Conservation (phyloP, 75 land plant genomes). For the Adiantum capillusveneris region DNA sequence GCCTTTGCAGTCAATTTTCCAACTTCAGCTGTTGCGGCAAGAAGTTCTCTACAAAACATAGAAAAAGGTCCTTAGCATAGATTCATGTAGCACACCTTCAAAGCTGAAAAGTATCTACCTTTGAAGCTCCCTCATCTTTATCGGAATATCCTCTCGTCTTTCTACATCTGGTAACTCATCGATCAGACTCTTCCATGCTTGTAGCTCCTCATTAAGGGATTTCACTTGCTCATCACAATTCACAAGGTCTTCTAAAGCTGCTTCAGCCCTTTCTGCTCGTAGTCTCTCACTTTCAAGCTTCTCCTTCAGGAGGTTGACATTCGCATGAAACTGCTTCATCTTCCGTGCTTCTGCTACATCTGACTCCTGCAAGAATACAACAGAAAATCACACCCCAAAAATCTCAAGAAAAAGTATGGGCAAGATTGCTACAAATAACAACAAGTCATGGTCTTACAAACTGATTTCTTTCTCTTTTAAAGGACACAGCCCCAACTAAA, state of each 20-base stretch:
- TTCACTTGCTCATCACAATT: slow-evolving; percentile 41
- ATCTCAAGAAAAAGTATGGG: too few species aligned
- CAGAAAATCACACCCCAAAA: too few species aligned
- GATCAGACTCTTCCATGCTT: slow-evolving; percentile 50
- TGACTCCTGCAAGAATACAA: slow-evolving; percentile 39
- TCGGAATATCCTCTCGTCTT: slow-evolving; percentile 51
- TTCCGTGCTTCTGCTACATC: slow-evolving; percentile 87
- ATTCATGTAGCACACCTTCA: neutral
- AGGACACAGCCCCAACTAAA: too few species aligned
- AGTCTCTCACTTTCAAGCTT: slow-evolving; percentile 67
- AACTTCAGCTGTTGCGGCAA: too few species aligned
- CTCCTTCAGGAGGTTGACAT: slow-evolving; percentile 68
- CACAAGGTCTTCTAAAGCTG: slow-evolving; percentile 38
- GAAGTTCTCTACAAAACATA: too few species aligned
- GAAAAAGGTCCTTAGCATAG: neutral
- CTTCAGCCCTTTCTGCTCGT: slow-evolving; percentile 75
- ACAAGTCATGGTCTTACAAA: too few species aligned
- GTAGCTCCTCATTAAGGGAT: slow-evolving; percentile 53
- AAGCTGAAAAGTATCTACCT: slow-evolving; percentile 31
- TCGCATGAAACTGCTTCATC: slow-evolving; percentile 53
- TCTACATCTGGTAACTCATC: slow-evolving; percentile 65
- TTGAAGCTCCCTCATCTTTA: slow-evolving; percentile 58
- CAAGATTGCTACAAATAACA: too few species aligned
- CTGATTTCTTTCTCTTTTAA: too few species aligned
- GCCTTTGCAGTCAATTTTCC: neutral